Conservation (phyloP, 768 basidiomycete genomes). For the Rhodotorula graminis region DNA sequence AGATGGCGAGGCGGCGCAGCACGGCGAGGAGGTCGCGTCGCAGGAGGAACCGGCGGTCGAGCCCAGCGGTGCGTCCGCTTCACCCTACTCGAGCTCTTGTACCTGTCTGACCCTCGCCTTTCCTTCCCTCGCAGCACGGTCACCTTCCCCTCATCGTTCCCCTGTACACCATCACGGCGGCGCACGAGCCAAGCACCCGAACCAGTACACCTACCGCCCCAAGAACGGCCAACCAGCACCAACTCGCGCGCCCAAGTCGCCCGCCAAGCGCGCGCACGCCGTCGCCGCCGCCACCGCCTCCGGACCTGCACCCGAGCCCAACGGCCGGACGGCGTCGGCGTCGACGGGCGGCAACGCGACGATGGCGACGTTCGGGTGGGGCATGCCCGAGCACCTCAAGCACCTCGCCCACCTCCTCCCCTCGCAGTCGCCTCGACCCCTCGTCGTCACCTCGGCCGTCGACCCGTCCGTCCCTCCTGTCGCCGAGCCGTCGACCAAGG, state of each 20-base stretch:
- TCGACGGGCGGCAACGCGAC: background rate
- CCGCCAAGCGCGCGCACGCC: conserved; percentile 30
- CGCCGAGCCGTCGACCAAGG: conserved; percentile 56
- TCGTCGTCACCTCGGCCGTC: conserved; percentile 56
- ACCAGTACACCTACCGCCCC: conserved; percentile 54
- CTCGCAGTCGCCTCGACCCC: conserved; percentile 64
- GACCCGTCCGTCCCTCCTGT: conserved; percentile 7
- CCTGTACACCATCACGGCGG: background rate
- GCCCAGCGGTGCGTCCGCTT: conserved; percentile 49
- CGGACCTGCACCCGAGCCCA: conserved; percentile 36
- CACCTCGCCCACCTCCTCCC: conserved; percentile 82
- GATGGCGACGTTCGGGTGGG: conserved; percentile 55
- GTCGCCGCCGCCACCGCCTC: background rate
- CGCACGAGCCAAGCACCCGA: conserved; percentile 50
- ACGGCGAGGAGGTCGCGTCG: background rate
- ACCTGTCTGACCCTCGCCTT: background rate
- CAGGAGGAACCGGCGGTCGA: conserved; percentile 27
- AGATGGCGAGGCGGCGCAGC: background rate
- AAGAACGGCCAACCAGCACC: conserved; percentile 34
- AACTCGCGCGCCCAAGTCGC: conserved; percentile 10
- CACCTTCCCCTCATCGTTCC: conserved; percentile 14
- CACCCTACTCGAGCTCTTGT: background rate
- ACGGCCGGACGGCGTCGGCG: background rate
- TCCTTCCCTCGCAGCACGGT: background rate
- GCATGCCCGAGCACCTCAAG: conserved; percentile 84